Evolutionary conservation across 345 rosid genomes (phyloP).

Genomic region (Populus nigra): DNA sequence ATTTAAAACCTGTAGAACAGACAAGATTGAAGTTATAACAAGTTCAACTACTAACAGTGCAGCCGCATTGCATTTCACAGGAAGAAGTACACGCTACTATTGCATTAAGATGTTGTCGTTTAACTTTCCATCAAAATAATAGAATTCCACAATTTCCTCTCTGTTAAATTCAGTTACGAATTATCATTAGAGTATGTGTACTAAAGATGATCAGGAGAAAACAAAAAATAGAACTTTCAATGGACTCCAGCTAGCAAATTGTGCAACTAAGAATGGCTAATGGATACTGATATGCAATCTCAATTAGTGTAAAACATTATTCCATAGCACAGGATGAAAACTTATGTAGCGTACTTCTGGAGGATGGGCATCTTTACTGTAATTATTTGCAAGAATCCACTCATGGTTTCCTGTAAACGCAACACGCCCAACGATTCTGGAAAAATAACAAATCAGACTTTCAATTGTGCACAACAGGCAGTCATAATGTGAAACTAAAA

Average conservation of each 20-base stretch:
- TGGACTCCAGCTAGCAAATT: background rate
- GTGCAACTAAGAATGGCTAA: background rate
- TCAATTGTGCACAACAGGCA: background rate
- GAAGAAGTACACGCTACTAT: background rate
- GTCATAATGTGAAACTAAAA: slow-evolving; percentile 1
- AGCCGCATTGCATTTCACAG: background rate
- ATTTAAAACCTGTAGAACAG: slow-evolving; percentile 52
- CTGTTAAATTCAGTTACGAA: background rate
- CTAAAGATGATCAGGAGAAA: background rate
- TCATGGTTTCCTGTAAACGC: slow-evolving; percentile 84
- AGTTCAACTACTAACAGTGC: background rate
- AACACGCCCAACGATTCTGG: slow-evolving; percentile 83
- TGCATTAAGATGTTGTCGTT: background rate
- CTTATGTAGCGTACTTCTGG: slow-evolving; percentile 51
- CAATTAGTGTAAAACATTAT: background rate
- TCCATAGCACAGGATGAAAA: background rate
- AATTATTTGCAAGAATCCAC: slow-evolving; percentile 72
- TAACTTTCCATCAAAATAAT: background rate
- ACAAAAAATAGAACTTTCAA: background rate
- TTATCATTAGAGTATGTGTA: background rate
- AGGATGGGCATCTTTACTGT: slow-evolving; percentile 50
- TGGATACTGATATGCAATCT: background rate
- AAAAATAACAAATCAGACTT: slow-evolving; percentile 15
- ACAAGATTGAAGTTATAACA: slow-evolving; percentile 13
- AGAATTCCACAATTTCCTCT: background rate